These are phyloP conservation scores for Metarhizium robertsii DNA, from an alignment of 2,329 filamentous ascomycete genomes.

Conservation along the genomic window DNA sequence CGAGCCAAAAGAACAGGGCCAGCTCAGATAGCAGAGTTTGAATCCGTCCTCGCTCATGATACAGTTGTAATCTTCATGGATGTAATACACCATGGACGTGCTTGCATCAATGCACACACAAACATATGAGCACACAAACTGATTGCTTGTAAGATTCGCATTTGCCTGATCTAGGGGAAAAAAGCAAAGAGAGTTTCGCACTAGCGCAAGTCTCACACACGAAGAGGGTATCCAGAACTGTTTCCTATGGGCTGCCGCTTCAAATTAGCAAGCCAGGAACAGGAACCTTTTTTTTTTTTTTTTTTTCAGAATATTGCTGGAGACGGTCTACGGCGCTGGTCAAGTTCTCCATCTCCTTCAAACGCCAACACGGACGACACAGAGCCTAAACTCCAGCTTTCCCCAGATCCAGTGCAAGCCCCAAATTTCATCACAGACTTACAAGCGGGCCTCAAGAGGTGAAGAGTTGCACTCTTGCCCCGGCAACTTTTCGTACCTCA, in stretches of 20 bases:
- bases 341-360: not conserved
- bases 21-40: not conserved
- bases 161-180: not conserved
- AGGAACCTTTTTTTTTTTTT: not conserved
- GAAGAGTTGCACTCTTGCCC: too few relatives aligned
- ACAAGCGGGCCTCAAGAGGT: not conserved
- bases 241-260: not conserved
- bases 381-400: not conserved
- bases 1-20: not conserved
- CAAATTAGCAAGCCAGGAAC: not conserved
- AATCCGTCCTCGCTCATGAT: not conserved
- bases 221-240: constrained; percentile 2
- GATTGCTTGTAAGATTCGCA: not conserved
- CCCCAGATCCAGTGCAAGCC: not conserved
- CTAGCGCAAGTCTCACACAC: constrained; percentile 11
- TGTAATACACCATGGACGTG: too few relatives aligned
- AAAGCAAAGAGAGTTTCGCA: constrained; percentile 6
- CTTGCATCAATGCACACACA: not conserved
- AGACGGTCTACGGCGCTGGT: not conserved
- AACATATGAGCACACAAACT: not conserved
- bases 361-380: not conserved
- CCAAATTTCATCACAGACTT: not conserved
- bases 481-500: too few relatives aligned
- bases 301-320: not conserved
- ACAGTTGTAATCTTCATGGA: not conserved